These are phyloP conservation scores for Oryza coarctata DNA, from an alignment of 176 grass and related monocot species.

Conservation along the genomic window DNA sequence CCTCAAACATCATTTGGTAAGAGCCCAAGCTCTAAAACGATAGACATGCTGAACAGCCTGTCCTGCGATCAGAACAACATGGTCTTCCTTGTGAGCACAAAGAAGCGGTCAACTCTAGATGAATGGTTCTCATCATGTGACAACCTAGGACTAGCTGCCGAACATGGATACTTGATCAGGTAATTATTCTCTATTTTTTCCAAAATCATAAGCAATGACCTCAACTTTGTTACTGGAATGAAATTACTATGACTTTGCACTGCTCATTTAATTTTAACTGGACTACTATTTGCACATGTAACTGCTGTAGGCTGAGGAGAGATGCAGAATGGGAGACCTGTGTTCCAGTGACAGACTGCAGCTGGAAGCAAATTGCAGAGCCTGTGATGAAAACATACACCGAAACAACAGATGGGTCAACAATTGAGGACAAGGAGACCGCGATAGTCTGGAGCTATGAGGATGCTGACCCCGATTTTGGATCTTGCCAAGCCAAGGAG, in stretches of 20 bases:
- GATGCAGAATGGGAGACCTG: slow-evolving; percentile 77
- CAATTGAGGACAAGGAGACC: slow-evolving; percentile 85
- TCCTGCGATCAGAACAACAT: slow-evolving; percentile 69
- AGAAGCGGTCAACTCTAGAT: slow-evolving; percentile 48
- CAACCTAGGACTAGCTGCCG: slow-evolving; percentile 71
- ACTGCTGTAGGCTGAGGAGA: slow-evolving; percentile 52
- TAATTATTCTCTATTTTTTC: slow-evolving; percentile 21
- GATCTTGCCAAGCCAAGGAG: slow-evolving; percentile 95
- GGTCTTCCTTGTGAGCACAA: slow-evolving; percentile 78
- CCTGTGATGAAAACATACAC: slow-evolving; percentile 91
- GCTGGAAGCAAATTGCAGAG: slow-evolving; percentile 93
- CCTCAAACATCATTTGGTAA: slow-evolving; percentile 75
- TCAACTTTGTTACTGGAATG: background rate
- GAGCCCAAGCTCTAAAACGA: slow-evolving; percentile 55
- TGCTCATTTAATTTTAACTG: background rate
- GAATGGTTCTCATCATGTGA: slow-evolving; percentile 81
- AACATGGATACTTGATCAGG: slow-evolving; percentile 87
- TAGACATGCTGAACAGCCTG: slow-evolving; percentile 69
- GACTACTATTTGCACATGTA: background rate
- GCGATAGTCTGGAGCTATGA: slow-evolving; percentile 78
- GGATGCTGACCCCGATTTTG: slow-evolving; percentile 87
- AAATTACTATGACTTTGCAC: background rate
- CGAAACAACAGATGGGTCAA: slow-evolving; percentile 88
- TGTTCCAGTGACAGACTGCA: slow-evolving; percentile 46
- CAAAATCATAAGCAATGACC: background rate